Evolutionary conservation across 2,329 filamentous ascomycete species (phyloP), one percentile per base, ranked within the genome.

Genomic region (Xylariaceae sp.): DNA sequence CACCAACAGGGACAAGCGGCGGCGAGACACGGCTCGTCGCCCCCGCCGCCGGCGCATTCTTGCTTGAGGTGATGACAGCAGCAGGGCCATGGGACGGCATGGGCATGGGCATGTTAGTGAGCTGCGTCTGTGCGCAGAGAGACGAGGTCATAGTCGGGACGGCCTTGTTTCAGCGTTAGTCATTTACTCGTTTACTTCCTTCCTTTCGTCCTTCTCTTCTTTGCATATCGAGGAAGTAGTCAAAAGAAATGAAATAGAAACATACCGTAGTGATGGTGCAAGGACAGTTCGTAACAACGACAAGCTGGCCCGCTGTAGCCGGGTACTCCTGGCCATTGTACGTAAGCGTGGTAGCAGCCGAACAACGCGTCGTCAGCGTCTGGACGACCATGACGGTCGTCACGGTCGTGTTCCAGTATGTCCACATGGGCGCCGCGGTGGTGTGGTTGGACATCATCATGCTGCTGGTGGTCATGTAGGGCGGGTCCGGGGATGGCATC

Each of bases 241-340:
- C 17, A 18, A 18, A 18, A 18, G 17, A 18, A 18, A 18, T 18
- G 17, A 2, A 18, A 30, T 30, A 30, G 23, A 30, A 49, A 49
- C 2, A 58, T 66, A 73, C 70, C 4, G 64, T 70, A 30, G 70
- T 68, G 47, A 74, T 62, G 50, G 80, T 81, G 75, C 80, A 82
- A 59, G 80, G 79, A 73, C 80, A 83, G 70, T 82, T 74, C 44
- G 75, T 77, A 58, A 87, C 78, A 67, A 80, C 84, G 64, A 85
- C 72, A 57, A 79, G 80, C 66, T 81, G 73, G 61, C 83, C 77
- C 70, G 78, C 75, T 55, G 78, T 80, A 66, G 84, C 77, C 52
- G 80, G 78, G 76, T 82, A 85, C 53, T 75, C 75, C 71, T 79
- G 76, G 68, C 73, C 72, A 68, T 78, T 78, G 71, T 80, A 74